A percentile compares a stretch with the other conserved stretches of the same genome.
phyloP scores from a whole-genome alignment of 2,329 filamentous ascomycete species.

The Microdochium paspali region DNA sequence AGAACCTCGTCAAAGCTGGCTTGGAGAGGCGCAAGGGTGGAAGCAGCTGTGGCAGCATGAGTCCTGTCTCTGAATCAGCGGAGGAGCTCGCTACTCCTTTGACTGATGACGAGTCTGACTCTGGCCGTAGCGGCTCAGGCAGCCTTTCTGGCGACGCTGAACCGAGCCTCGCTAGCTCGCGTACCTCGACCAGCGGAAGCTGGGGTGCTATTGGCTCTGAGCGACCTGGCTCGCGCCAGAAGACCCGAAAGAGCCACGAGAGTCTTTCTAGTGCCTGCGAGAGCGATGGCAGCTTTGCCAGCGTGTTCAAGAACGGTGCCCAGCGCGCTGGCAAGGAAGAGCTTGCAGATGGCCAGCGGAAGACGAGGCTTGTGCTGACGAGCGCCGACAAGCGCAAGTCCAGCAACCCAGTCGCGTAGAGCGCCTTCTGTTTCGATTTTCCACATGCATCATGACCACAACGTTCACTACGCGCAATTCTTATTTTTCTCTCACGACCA shows the following conservation, averaged over 20 bases:
- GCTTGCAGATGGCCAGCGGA: constrained; percentile 56
- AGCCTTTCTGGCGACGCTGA: constrained; percentile 69
- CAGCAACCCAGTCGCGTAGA: constrained; percentile 12
- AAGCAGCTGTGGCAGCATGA: constrained; percentile 68
- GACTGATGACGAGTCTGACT: constrained; percentile 67
- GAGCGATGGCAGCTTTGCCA: constrained; percentile 54
- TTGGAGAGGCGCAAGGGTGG: constrained; percentile 73
- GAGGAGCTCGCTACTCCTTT: constrained; percentile 58
- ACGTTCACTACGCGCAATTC: background rate
- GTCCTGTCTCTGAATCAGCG: constrained; percentile 75
- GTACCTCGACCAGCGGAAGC: constrained; percentile 63
- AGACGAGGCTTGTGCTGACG: constrained; percentile 78
- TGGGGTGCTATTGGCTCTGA: constrained; percentile 81
- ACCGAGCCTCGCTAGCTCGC: constrained; percentile 62
- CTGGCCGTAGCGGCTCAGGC: constrained; percentile 63
- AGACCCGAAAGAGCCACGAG: constrained; percentile 51
- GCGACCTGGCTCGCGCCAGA: constrained; percentile 63
- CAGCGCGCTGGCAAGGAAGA: constrained; percentile 45
- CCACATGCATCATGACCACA: background rate
- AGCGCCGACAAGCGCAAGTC: constrained; percentile 87
- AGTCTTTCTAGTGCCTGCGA: constrained; percentile 55
- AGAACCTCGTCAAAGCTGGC: constrained; percentile 84
- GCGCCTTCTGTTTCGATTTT: background rate
- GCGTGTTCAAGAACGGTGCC: constrained; percentile 52
- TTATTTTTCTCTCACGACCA: background rate